These are phyloP conservation scores for Blepharisma japonicum DNA, from an alignment of 73 alveolate species.

Conservation along the genomic window DNA sequence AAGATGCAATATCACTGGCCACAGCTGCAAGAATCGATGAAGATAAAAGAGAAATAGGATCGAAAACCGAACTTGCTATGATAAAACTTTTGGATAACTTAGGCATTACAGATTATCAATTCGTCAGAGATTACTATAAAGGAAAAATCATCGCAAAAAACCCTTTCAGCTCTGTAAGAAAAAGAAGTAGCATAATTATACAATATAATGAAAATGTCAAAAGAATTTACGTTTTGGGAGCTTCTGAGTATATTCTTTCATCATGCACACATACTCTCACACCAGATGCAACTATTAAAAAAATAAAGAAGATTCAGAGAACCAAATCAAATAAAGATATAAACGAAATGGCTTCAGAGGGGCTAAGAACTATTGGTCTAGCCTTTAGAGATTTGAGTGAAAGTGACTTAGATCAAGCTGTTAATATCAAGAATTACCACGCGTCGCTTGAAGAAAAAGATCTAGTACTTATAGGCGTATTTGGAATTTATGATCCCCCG, in stretches of 20 bases:
- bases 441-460: constrained; percentile 52
- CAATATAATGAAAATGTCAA: constrained; percentile 48
- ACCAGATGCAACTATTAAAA: not conserved
- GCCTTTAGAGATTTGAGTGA: constrained; percentile 44
- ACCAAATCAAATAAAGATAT: not conserved
- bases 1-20: not conserved
- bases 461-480: constrained; percentile 65
- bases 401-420: not conserved
- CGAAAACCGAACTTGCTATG: not conserved
- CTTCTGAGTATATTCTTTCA: not conserved
- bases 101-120: not conserved
- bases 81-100: not conserved
- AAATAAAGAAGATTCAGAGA: not conserved
- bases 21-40: not conserved
- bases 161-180: constrained; percentile 74
- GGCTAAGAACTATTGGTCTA: constrained; percentile 40
- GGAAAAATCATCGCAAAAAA: constrained; percentile 36
- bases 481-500: constrained; percentile 92
- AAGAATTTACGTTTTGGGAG: constrained; percentile 12
- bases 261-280: not conserved
- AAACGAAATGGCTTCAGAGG: constrained; percentile 53
- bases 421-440: not conserved
- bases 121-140: not conserved
- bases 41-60: not conserved
- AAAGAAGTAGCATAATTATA: constrained; percentile 60